These are phyloP conservation scores for Leccinum rimulosum DNA, from an alignment of 768 basidiomycete genomes.

Conservation along the genomic window DNA sequence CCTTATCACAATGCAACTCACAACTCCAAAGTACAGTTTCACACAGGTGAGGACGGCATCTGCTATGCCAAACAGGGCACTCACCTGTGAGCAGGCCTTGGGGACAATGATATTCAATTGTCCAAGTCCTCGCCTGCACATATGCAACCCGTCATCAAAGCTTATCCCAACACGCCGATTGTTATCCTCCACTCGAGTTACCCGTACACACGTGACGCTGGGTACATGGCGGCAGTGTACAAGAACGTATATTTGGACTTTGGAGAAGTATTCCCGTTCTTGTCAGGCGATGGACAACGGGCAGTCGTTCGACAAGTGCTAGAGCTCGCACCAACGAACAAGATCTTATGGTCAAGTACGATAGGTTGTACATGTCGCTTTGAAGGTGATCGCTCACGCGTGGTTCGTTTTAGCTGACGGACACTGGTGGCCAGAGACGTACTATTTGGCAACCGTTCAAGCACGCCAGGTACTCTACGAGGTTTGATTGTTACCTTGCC, in stretches of 20 bases:
- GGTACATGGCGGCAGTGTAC: conserved; percentile 71
- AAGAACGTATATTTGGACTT: conserved; percentile 77
- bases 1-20: background rate
- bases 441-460: conserved; percentile 65
- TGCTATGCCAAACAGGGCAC: background rate
- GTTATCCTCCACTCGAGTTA: conserved; percentile 77
- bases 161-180: conserved; percentile 56
- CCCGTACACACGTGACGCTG: conserved; percentile 75
- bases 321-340: conserved; percentile 73
- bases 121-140: conserved; percentile 58
- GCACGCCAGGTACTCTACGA: conserved; percentile 59
- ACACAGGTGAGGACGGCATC: conserved; percentile 45
- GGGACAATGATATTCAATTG: conserved; percentile 68
- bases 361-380: background rate
- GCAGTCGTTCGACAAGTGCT: conserved; percentile 58
- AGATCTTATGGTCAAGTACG: conserved; percentile 80
- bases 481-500: conserved; percentile 34
- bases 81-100: conserved; percentile 42
- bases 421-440: conserved; percentile 70
- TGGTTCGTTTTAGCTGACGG: conserved; percentile 17
- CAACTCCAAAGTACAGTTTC: conserved; percentile 65
- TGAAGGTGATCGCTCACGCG: background rate
- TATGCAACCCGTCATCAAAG: conserved; percentile 66
- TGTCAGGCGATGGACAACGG: conserved; percentile 63
- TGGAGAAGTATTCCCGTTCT: conserved; percentile 72